Evolutionary conservation across 345 rosid genomes (phyloP), one percentile per base, ranked within the genome.

Genomic region (Noccaea caerulescens): DNA sequence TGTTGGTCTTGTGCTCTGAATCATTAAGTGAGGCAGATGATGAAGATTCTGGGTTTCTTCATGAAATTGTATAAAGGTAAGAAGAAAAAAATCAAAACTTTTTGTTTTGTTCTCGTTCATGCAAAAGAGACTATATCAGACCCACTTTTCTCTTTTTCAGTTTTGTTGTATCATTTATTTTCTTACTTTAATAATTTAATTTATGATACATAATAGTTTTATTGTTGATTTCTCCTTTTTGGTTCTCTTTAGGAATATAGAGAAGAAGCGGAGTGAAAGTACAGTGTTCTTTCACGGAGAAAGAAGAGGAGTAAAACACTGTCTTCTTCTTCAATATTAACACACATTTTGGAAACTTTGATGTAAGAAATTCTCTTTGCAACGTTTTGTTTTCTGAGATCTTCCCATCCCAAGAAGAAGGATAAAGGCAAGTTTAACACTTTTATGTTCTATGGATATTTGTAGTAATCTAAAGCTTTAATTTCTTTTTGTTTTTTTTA

Each of bases 1-100:
- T 67, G 50, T 81, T 75, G 72, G 82, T 81, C 73, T 72, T 70
- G 63, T 64, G 78, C 63, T 76, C 77, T 80, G 53, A 76, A 77
- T 78, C 69, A 64, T 54, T 54, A 16, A 59, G 76, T 49, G 67
- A 58, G 25, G 61, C 44, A 54, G 72, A 30, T 73, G 77, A 56
- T 87, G 90, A 60, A 59, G 93, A 77, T 58, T 71, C 82, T 78
- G 88, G 76, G 68, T 67, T 80, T 66, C 73, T 79, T 58, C 80
- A 75, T 79, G 66, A 76, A 75, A 75, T 66, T 69, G 65, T 69
- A 16, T 53, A 10, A 68, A 53, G 54, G 78, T 51, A 57, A 69
- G 71, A 5, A 52, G 25, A 44, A 60, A 36, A 36, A 27, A 20
- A 20, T 68, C 52, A 34, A 38, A 49, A 49, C 62, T 36, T 63